Percentiles rank a stretch among this genome's conserved stretches.
phyloP scores from a whole-genome alignment of 805 yeast species.

The Candida maesae region DNA sequence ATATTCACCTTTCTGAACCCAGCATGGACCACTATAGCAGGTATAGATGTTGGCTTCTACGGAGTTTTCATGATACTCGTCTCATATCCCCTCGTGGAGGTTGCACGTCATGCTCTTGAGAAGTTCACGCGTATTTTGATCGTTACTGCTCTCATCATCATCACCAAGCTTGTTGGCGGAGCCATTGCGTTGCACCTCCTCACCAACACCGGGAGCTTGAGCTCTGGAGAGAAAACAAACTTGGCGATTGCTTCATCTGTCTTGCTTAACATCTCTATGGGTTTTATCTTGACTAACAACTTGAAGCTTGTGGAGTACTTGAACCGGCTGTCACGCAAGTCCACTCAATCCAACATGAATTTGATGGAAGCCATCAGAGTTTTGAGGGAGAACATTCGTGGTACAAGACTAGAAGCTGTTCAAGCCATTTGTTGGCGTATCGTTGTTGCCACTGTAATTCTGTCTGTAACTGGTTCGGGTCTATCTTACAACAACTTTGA shows the following conservation, averaged over 20 bases:
- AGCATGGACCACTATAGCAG: constrained; percentile 3
- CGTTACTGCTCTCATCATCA: background rate
- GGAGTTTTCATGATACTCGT: background rate
- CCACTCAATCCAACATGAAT: background rate
- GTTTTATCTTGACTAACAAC: background rate
- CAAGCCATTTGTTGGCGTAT: background rate
- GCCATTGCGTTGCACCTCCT: background rate
- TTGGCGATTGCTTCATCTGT: background rate
- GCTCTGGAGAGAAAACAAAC: background rate
- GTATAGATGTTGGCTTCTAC: constrained; percentile 1
- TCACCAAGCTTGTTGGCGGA: constrained; percentile 2
- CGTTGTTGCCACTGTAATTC: background rate
- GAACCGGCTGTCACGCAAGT: background rate
- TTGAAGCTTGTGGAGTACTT: background rate
- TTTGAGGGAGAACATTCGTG: background rate
- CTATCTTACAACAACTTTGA: background rate
- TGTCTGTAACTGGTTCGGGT: background rate
- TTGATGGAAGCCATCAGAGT: background rate
- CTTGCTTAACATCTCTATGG: background rate
- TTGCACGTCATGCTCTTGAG: background rate
- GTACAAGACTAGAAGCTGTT: background rate
- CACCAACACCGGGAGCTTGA: background rate
- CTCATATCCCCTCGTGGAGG: background rate
- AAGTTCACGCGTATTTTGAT: constrained; percentile 1
- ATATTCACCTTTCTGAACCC: too few relatives aligned